Conservation (phyloP, 257 asterid species). For the Scutellaria galericulata region DNA sequence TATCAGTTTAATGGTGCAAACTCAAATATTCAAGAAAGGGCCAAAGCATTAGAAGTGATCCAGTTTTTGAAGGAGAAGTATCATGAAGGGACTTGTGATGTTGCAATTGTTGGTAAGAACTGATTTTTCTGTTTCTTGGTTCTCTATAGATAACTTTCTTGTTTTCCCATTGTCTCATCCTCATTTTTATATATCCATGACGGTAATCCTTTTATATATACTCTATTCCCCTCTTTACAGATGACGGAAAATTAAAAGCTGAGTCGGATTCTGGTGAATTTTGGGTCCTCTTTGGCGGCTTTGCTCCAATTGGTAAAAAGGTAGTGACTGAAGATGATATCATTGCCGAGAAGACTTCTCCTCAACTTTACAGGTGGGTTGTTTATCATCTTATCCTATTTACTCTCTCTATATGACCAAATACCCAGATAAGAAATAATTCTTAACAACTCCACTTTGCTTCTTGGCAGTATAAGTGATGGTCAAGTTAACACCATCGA, state of each 20-base stretch:
- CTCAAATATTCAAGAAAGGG: slow-evolving; percentile 96
- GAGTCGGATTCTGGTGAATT: slow-evolving; percentile 98
- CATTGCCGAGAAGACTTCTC: slow-evolving; percentile 73
- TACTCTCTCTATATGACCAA: not conserved
- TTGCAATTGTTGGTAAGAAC: slow-evolving; percentile 86
- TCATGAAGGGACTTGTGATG: slow-evolving; percentile 91
- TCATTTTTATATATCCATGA: not conserved
- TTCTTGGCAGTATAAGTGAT: slow-evolving; percentile 65
- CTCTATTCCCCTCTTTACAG: slow-evolving; percentile 47
- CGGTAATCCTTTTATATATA: not conserved
- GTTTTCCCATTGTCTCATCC: slow-evolving; percentile 12
- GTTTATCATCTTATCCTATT: slow-evolving; percentile 5
- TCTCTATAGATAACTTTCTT: not conserved
- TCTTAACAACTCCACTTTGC: slow-evolving; percentile 28
- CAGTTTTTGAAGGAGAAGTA: slow-evolving; percentile 90
- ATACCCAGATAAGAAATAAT: slow-evolving; percentile 5
- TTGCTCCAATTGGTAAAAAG: slow-evolving; percentile 94
- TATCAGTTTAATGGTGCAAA: slow-evolving; percentile 96
- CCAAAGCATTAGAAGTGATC: slow-evolving; percentile 89
- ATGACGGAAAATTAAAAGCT: slow-evolving; percentile 93
- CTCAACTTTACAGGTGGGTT: slow-evolving; percentile 73
- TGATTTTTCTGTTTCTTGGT: not conserved
- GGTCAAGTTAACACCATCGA: slow-evolving; percentile 68
- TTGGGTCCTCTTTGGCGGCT: slow-evolving; percentile 98
- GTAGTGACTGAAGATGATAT: slow-evolving; percentile 83